phyloP scores from a whole-genome alignment of 768 basidiomycete species.

The Kwoniella botswanensis region DNA sequence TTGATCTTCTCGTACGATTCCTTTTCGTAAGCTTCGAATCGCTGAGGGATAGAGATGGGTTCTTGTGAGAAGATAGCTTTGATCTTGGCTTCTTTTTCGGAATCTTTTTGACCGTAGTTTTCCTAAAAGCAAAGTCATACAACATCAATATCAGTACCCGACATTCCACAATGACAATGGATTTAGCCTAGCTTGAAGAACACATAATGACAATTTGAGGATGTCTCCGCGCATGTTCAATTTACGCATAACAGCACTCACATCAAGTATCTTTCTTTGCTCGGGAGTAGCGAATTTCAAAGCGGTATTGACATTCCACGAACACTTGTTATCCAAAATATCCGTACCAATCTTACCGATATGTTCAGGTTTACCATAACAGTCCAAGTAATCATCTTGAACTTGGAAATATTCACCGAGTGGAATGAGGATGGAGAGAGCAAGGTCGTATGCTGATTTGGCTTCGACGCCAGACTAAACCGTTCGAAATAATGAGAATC shows the following conservation, averaged over 20 bases:
- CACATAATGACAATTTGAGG: too few species aligned
- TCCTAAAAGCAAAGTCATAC: slow-evolving; percentile 63
- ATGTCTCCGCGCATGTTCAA: too few species aligned
- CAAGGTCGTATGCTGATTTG: slow-evolving; percentile 71
- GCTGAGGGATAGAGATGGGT: slow-evolving; percentile 65
- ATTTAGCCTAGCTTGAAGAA: too few species aligned
- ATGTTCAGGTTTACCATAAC: slow-evolving; percentile 82
- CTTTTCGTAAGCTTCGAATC: slow-evolving; percentile 81
- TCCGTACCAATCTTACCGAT: slow-evolving; percentile 98
- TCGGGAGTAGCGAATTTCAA: slow-evolving; percentile 62
- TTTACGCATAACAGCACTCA: slow-evolving; percentile 33
- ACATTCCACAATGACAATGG: too few species aligned
- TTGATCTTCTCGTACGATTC: slow-evolving; percentile 70
- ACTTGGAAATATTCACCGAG: slow-evolving; percentile 99
- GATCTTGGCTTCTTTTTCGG: slow-evolving; percentile 66
- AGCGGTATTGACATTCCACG: slow-evolving; percentile 92
- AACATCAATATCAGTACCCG: too few species aligned
- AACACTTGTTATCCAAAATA: slow-evolving; percentile 98
- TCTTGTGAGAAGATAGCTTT: slow-evolving; percentile 75
- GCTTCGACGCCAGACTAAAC: slow-evolving; percentile 59
- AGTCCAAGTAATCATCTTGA: slow-evolving; percentile 97
- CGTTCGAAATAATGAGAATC: neutral
- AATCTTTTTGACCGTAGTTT: slow-evolving; percentile 69
- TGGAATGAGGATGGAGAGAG: slow-evolving; percentile 80
- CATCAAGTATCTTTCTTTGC: slow-evolving; percentile 62